Percentiles rank a stretch among this genome's conserved stretches.
Conservation (phyloP, 345 rosid species). For the Populus nigra region DNA sequence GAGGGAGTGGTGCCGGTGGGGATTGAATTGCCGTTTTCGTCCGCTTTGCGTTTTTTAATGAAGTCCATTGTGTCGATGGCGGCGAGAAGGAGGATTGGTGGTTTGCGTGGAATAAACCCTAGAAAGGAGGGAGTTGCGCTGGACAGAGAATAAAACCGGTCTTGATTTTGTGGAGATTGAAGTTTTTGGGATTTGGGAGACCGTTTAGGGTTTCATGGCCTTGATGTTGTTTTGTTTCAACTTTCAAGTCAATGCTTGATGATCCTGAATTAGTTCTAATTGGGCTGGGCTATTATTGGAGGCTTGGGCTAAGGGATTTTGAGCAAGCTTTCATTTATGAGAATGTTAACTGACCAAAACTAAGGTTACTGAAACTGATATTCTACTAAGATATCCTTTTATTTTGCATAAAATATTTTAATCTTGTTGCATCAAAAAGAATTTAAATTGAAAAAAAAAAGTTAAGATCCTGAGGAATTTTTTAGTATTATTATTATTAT, state of each 20-base stretch:
- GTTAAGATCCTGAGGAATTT: too few relatives aligned
- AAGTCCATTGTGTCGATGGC: conserved; percentile 19
- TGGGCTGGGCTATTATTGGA: neutral
- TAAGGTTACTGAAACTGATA: too few relatives aligned
- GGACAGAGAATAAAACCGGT: neutral
- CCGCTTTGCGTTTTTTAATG: conserved; percentile 30
- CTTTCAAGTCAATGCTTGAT: neutral
- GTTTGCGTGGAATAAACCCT: neutral
- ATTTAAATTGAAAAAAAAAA: too few relatives aligned
- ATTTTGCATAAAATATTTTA: too few relatives aligned
- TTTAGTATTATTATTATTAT: too few relatives aligned
- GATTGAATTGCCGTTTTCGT: conserved; percentile 19
- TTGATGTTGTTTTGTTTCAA: neutral
- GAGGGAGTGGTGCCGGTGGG: neutral
- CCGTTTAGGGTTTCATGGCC: neutral
- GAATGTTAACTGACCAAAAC: too few relatives aligned
- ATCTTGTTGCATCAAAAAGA: too few relatives aligned
- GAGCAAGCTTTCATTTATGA: neutral
- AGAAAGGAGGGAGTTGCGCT: neutral
- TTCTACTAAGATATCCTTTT: too few relatives aligned
- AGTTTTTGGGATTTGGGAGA: neutral
- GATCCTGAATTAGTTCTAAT: neutral
- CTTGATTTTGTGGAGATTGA: neutral
- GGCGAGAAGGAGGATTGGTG: neutral
- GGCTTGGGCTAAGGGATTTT: neutral